Base-by-base conservation (phyloP, 2,329 filamentous ascomycete species). In the Aspergillus novoparasiticus region DNA sequence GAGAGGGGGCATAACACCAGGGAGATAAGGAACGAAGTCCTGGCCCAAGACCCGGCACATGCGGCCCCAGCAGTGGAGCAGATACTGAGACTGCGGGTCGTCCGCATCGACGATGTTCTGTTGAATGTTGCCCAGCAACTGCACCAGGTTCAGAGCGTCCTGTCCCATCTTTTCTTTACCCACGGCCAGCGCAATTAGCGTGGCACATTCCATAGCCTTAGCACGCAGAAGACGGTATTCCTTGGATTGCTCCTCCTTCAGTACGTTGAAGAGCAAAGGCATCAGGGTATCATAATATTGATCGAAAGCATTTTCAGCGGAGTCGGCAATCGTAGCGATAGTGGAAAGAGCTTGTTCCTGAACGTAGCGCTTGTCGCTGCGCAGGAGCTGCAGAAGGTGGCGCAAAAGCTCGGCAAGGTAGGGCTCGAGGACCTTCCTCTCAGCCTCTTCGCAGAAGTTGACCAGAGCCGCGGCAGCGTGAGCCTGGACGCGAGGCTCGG, bases 191-290 rank as follows among this genome's bases (percentile, higher is more conserved):
- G 95, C 82, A 73, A 99, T 99, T 50, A 99, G 83, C 9, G 95
- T 99, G 21, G 95, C 94, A 75, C 95, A 99, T 80, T 99, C 95
- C 95, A 99, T 99, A 3, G 95, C 95, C 83, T 99, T 99, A 57
- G 95, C 95, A 63, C 94, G 88, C 45, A 99, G 86, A 54, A 98
- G 83, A 59, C 94, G 87, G 79, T 94, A 94, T 74, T 99, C 95
- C 81, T 96, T 97, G 59, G 94, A 92, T 72, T 94, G 94, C 73
- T 97, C 93, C 70, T 93, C 89, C 74, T 90, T 90, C 57, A 99
- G 82, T 11, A 98, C 94, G 65, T 90, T 91, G 78, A 98, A 94
- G 9, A 99, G 85, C 56, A 97, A 84, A 19, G 95, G 95, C 95
- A 99, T 99, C 43, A 99, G 84, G 8, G 90, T 94, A 68, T 94